phyloP scores from a whole-genome alignment of 108 stramenopile species.

The Skeletonema costatum region DNA sequence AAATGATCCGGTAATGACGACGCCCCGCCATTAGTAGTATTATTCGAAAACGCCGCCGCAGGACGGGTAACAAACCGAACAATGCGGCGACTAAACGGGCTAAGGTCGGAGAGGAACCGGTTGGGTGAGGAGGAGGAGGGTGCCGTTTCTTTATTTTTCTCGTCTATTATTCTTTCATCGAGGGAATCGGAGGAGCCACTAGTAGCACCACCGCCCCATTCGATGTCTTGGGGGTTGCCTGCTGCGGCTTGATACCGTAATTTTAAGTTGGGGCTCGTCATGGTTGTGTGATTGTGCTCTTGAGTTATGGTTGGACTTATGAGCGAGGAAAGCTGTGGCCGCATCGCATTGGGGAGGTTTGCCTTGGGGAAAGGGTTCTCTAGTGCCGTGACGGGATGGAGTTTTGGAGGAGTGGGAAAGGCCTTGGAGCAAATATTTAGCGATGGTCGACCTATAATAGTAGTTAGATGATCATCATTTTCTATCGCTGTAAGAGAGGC shows the following conservation, averaged over 20 bases:
- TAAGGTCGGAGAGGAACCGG: conserved; percentile 15
- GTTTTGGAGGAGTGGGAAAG: not conserved
- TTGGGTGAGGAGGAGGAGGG: not conserved
- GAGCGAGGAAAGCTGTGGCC: not conserved
- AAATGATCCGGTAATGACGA: conserved; percentile 10
- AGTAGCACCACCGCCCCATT: not conserved
- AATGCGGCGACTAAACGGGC: conserved; percentile 21
- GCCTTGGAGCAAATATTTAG: too few species aligned
- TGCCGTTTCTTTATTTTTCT: not conserved
- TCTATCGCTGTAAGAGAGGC: too few species aligned
- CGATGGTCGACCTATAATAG: too few species aligned
- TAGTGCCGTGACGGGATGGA: not conserved
- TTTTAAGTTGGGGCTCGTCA: not conserved
- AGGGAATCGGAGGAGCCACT: not conserved
- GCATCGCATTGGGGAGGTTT: not conserved
- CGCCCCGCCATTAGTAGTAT: too few species aligned
- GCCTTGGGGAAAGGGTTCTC: too few species aligned
- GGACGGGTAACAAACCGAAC: conserved; percentile 24
- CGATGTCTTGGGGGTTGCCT: conserved; percentile 1
- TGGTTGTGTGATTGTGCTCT: conserved; percentile 27
- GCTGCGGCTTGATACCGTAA: conserved; percentile 3
- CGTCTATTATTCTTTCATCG: not conserved
- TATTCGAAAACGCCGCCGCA: not conserved
- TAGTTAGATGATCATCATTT: too few species aligned
- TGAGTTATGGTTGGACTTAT: too few species aligned